phyloP scores from a whole-genome alignment of 805 yeast species.

The Candida qinlingensis region DNA sequence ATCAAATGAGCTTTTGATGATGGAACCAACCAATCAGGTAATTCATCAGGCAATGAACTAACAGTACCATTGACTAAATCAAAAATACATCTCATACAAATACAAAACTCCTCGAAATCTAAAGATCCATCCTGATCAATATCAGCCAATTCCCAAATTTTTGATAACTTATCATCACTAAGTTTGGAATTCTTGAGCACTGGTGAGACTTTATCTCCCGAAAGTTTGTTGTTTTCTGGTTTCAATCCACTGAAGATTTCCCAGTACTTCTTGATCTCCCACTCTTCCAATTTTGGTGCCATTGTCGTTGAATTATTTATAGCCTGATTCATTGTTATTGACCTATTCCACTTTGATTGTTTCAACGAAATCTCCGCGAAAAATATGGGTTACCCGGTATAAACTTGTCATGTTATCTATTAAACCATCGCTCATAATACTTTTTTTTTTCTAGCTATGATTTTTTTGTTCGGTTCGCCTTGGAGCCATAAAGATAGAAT shows the following conservation, averaged over 20 bases:
- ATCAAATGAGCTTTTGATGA: slow-evolving; percentile 80
- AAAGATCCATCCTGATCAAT: slow-evolving; percentile 87
- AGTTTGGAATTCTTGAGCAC: slow-evolving; percentile 88
- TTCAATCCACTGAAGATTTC: slow-evolving; percentile 88
- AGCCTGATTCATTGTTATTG: background rate
- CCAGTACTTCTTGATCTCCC: slow-evolving; percentile 98
- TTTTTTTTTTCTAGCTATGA: no score
- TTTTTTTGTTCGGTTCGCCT: background rate
- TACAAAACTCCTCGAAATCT: slow-evolving; percentile 97
- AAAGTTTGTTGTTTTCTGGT: slow-evolving; percentile 73
- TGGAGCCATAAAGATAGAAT: no score
- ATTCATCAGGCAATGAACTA: slow-evolving; percentile 55
- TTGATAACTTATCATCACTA: slow-evolving; percentile 67
- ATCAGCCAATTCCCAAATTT: slow-evolving; percentile 89
- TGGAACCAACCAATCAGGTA: slow-evolving; percentile 94
- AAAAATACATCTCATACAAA: slow-evolving; percentile 92
- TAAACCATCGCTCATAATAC: no score
- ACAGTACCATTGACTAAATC: slow-evolving; percentile 78
- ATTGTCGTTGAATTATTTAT: slow-evolving; percentile 4
- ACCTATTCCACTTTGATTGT: no score
- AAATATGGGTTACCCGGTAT: background rate
- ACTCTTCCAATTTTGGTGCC: slow-evolving; percentile 73
- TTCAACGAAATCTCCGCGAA: background rate
- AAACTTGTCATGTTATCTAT: no score
- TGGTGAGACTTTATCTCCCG: slow-evolving; percentile 80